A percentile compares a stretch with the other conserved stretches of the same genome.
Conservation (phyloP, 208 protist species). For the Histomonas meleagridis region DNA sequence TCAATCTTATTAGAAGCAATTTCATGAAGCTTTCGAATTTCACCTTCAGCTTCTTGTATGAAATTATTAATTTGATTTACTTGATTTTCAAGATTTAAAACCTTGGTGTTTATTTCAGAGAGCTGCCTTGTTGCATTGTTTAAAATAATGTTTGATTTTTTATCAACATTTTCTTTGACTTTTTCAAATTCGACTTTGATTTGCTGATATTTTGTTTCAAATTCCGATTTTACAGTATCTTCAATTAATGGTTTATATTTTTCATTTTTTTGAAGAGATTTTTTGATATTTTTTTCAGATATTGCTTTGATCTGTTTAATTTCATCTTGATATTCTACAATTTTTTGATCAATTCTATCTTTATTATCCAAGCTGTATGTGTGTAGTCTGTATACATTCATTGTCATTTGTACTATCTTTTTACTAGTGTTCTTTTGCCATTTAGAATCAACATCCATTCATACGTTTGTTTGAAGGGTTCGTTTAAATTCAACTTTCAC, state of each 20-base stretch:
- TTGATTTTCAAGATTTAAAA: neutral
- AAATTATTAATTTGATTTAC: neutral
- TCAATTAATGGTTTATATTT: neutral
- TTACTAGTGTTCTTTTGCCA: neutral
- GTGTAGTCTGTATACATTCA: neutral
- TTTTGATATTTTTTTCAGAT: neutral
- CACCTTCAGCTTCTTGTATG: neutral
- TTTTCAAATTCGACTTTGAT: slow-evolving; percentile 12
- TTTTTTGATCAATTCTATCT: neutral
- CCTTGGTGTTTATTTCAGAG: neutral
- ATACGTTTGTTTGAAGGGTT: too few species aligned
- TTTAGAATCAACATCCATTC: slow-evolving; percentile 12
- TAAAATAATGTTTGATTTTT: neutral
- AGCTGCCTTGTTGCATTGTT: neutral
- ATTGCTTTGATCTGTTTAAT: neutral
- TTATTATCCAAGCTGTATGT: neutral
- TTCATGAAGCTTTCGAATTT: slow-evolving; percentile 14
- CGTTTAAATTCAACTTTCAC: too few species aligned
- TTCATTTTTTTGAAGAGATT: neutral
- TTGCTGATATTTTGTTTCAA: slow-evolving; percentile 27
- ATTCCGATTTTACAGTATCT: slow-evolving; percentile 3
- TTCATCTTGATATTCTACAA: neutral
- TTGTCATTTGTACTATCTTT: slow-evolving; percentile 22
- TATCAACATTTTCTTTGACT: neutral
- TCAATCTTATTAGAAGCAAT: neutral